These are phyloP conservation scores for Globisporangium cederbergense DNA, from an alignment of 352 stramenopile genomes.

Conservation along the genomic window DNA sequence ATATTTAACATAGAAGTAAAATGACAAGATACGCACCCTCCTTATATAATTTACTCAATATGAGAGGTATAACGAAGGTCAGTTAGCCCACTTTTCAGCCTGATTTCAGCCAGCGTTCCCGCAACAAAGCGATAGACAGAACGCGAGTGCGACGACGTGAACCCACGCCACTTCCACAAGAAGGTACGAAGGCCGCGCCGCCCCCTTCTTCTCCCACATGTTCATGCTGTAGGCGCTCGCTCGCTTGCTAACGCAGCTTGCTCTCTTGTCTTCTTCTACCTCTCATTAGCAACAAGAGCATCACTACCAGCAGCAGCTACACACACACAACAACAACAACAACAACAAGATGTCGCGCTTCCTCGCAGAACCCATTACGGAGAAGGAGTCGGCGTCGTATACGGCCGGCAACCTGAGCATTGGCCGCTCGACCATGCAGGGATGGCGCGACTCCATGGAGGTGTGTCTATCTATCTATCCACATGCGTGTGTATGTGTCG, in stretches of 20 bases:
- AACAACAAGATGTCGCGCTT: conserved; percentile 70
- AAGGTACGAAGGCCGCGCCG: background rate
- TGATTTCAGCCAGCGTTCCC: background rate
- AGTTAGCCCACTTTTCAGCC: background rate
- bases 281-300: background rate
- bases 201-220: background rate
- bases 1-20: too few relatives aligned
- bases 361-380: conserved; percentile 75
- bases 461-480: conserved; percentile 22
- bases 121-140: background rate
- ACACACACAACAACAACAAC: background rate
- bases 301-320: background rate
- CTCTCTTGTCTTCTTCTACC: background rate
- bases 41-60: too few relatives aligned
- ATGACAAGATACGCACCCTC: too few relatives aligned
- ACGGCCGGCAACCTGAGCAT: conserved; percentile 49
- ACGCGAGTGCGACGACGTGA: background rate
- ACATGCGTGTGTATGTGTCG: background rate
- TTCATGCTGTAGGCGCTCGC: background rate
- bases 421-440: conserved; percentile 75
- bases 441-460: conserved; percentile 86
- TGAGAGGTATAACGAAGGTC: too few relatives aligned
- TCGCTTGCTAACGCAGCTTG: background rate
- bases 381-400: conserved; percentile 57
- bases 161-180: background rate